Evolutionary conservation across 1,139 yeast species (phyloP), one percentile per base, ranked within the genome.

Genomic region (Debaryomyces udenii): DNA sequence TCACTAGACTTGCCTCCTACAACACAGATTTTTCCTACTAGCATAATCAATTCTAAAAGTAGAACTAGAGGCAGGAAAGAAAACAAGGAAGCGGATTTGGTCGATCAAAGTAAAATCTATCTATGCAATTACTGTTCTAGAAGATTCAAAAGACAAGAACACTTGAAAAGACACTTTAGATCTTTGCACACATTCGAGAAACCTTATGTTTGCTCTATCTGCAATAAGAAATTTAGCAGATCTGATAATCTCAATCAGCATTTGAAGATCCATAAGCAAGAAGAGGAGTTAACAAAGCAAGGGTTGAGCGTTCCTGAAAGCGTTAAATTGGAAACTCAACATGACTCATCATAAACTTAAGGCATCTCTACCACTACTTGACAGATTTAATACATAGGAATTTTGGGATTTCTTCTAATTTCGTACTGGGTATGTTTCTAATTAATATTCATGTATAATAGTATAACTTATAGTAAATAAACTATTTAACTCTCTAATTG

Each of bases 171-270:
- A 45, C 95, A 86, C 56, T 80, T 82, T 57, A 71, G 93, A 45
- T 81, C 89, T 11, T 70, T 86, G 49, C 87, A 82, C 56, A 84
- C 91, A 16, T 76, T 81, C 46, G 90, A 83, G 46, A 83, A 84
- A 59, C 94, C 95, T 0, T 86, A 76, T 61, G 80, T 73, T 49
- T 86, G 95, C 62, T 66, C 69, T n/a, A 71, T 79, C 26, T 86
- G 95, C 57, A 76, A 78, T 39, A 86, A 84, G 64, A 80, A 81
- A 56, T 86, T 86, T 53, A 83, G 90, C 48, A 72, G 95, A 47
- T 76, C 86, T 13, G 95, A 86, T 59, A 86, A 86, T 54, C 67
- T 86, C 52, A 78, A 83, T 35, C 93, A 86, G 64, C 95, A 86
- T 62, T 75, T 85, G 49, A 81, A 83, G 52, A 83, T 86, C 2